Evolutionary conservation across 176 grass and related monocot species (phyloP).

Genomic region (Zea mays): DNA sequence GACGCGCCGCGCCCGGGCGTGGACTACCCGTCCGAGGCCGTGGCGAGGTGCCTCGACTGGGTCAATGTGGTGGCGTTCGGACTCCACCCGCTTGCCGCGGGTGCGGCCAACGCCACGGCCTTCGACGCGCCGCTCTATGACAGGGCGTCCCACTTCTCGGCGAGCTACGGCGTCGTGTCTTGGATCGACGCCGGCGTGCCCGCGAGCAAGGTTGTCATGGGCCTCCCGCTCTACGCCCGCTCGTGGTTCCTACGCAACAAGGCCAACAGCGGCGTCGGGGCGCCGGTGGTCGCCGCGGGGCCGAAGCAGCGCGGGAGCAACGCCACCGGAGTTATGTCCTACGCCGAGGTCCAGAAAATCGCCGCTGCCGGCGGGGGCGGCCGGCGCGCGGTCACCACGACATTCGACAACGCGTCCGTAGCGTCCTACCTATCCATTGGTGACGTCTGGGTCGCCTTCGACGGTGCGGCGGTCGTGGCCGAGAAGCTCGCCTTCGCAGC

Average conservation of each 20-base stretch:
- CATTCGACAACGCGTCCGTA: slow-evolving; percentile 62
- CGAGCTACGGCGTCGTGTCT: slow-evolving; percentile 79
- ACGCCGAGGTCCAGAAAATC: slow-evolving; percentile 66
- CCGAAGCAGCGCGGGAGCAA: slow-evolving; percentile 70
- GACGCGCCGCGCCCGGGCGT: slow-evolving; percentile 25
- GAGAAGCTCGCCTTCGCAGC: slow-evolving; percentile 73
- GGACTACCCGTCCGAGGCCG: slow-evolving; percentile 60
- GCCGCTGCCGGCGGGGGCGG: background rate
- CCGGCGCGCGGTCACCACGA: slow-evolving; percentile 17
- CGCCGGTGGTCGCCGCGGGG: slow-evolving; percentile 57
- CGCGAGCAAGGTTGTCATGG: slow-evolving; percentile 71
- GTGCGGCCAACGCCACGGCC: slow-evolving; percentile 37
- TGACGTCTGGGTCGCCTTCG: slow-evolving; percentile 81
- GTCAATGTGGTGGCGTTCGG: slow-evolving; percentile 67
- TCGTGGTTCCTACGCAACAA: slow-evolving; percentile 84
- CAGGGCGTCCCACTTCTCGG: slow-evolving; percentile 69
- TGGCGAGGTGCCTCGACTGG: slow-evolving; percentile 67
- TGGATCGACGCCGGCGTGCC: slow-evolving; percentile 81
- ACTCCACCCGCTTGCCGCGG: slow-evolving; percentile 32
- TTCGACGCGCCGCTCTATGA: slow-evolving; percentile 81
- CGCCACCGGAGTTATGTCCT: slow-evolving; percentile 66
- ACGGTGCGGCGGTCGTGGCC: slow-evolving; percentile 56
- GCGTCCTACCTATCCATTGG: slow-evolving; percentile 60
- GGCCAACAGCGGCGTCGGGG: slow-evolving; percentile 55
- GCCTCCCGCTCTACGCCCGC: slow-evolving; percentile 67